These are phyloP conservation scores for Scheffersomyces stipitis DNA, from an alignment of 805 yeast species.

Conservation along the genomic window DNA sequence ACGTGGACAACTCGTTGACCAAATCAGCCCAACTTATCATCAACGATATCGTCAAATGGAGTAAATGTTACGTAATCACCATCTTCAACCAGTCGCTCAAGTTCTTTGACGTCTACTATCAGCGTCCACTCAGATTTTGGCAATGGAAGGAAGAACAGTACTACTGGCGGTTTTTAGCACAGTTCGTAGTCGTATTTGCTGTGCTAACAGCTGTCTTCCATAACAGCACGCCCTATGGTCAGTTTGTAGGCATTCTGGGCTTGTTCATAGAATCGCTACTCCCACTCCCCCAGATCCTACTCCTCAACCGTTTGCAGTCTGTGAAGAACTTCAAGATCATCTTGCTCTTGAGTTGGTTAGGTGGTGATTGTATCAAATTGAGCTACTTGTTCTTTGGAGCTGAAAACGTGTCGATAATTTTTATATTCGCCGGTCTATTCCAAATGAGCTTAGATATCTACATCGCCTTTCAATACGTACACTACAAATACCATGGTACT, in stretches of 20 bases:
- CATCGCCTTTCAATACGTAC: conserved; percentile 70
- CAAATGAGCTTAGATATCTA: conserved; percentile 75
- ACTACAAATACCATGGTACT: conserved; percentile 44
- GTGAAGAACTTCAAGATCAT: conserved; percentile 79
- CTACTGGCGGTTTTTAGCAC: conserved; percentile 63
- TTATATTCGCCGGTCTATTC: conserved; percentile 69
- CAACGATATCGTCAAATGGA: conserved; percentile 7
- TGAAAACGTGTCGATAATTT: conserved; percentile 60
- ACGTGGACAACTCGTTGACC: conserved; percentile 3
- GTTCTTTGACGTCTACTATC: conserved; percentile 69
- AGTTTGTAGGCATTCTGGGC: conserved; percentile 58
- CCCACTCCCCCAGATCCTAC: conserved; percentile 77
- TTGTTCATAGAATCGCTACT: conserved; percentile 69
- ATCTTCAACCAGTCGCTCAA: conserved; percentile 39
- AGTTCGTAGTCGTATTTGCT: conserved; percentile 43
- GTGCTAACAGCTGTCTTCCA: conserved; percentile 42
- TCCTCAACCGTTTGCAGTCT: conserved; percentile 62
- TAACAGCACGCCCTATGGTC: conserved; percentile 40
- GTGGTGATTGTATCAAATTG: conserved; percentile 82
- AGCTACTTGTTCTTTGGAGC: conserved; percentile 77
- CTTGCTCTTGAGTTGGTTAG: conserved; percentile 77
- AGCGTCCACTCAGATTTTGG: conserved; percentile 74
- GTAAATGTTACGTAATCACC: conserved; percentile 10
- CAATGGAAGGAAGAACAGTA: conserved; percentile 68
- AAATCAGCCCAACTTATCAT: conserved; percentile 2